Base-by-base conservation (phyloP, 192 early-diverging fungal species). In the Tieghemiomyces parasiticus region DNA sequence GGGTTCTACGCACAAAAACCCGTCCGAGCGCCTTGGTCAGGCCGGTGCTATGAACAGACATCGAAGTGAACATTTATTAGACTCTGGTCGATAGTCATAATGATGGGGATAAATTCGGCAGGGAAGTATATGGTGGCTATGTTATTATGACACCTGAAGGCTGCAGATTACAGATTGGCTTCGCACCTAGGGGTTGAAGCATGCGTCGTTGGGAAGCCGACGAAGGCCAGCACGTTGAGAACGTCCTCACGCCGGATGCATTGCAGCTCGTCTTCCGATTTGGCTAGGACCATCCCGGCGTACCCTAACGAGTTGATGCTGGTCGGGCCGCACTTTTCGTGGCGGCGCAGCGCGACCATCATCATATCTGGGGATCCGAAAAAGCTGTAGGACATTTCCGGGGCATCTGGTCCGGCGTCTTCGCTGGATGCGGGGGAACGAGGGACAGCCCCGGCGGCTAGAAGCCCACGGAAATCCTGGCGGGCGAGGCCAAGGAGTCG, bases 131-230 rank as follows among this genome's bases (percentile, higher is more conserved):
- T n/a, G n/a, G n/a, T n/a, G n/a, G n/a, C n/a, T n/a, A n/a, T n/a
- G n/a, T n/a, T n/a, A n/a, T n/a, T n/a, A n/a, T n/a, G n/a, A n/a
- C n/a, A n/a, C n/a, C n/a, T n/a, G n/a, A n/a, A n/a, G n/a, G n/a
- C n/a, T n/a, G n/a, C n/a, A n/a, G n/a, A n/a, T n/a, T n/a, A n/a
- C n/a, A n/a, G n/a, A n/a, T n/a, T n/a, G n/a, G n/a, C n/a, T n/a
- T n/a, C n/a, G n/a, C n/a, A n/a, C n/a, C n/a, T n/a, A n/a, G n/a
- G n/a, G n/a, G n/a, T n/a, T n/a, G n/a, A n/a, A n/a, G n/a, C n/a
- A n/a, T n/a, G n/a, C n/a, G n/a, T 50, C 72, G 67, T 29, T 70
- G 71, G 29, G 67, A 38, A 52, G 58, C 49, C 25, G 65, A 42
- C 67, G 70, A 71, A 49, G 33, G 50, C 25, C 33, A 58, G 24